These are phyloP conservation scores for Xylaria curta DNA, from an alignment of 495 filamentous ascomycete species.

Conservation along the genomic window DNA sequence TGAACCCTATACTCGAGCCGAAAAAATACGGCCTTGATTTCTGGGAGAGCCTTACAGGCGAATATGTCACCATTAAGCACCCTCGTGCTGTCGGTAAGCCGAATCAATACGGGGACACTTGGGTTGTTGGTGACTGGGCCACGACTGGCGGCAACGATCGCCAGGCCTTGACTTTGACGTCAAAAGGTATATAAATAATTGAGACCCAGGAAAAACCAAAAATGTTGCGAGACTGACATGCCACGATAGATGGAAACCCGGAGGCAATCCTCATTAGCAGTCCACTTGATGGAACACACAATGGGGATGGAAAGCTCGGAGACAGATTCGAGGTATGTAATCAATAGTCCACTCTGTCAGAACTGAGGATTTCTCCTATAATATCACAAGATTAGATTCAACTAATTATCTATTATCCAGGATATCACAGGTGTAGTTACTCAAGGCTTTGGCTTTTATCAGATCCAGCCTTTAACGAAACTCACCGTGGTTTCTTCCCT, in stretches of 20 bases:
- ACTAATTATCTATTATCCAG: slow-evolving; percentile 1
- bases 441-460: slow-evolving; percentile 65
- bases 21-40: slow-evolving; percentile 66
- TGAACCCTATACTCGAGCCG: slow-evolving; percentile 61
- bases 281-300: slow-evolving; percentile 65
- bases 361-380: neutral
- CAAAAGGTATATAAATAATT: slow-evolving; percentile 39
- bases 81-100: slow-evolving; percentile 56
- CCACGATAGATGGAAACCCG: slow-evolving; percentile 60
- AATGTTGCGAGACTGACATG: slow-evolving; percentile 11
- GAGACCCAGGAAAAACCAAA: neutral
- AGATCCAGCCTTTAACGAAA: slow-evolving; percentile 61
- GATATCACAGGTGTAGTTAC: slow-evolving; percentile 63
- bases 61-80: slow-evolving; percentile 59
- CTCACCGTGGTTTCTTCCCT: slow-evolving; percentile 48
- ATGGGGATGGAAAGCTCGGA: slow-evolving; percentile 60
- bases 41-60: slow-evolving; percentile 67
- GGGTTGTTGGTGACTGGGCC: slow-evolving; percentile 63
- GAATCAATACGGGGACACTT: slow-evolving; percentile 66
- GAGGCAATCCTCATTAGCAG: slow-evolving; percentile 65
- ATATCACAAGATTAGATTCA: neutral
- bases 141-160: slow-evolving; percentile 59
- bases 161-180: slow-evolving; percentile 60
- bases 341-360: too few relatives aligned
- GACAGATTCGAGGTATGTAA: slow-evolving; percentile 54